Evolutionary conservation across 306 rosid species (phyloP).

Genomic region (Oemleria cerasiformis): DNA sequence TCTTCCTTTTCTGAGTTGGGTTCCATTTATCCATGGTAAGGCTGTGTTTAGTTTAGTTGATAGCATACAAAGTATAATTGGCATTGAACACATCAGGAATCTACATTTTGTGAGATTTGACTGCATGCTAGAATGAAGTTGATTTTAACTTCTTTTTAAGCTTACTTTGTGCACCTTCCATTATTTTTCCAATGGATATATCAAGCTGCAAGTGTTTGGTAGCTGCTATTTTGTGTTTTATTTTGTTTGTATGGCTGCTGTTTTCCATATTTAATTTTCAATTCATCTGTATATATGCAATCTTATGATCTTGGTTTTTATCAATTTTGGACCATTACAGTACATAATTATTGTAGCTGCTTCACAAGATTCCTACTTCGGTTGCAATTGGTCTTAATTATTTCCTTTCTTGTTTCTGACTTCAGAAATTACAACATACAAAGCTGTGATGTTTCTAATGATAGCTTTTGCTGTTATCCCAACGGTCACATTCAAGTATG

Average conservation of each 20-base stretch:
- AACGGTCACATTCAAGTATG: conserved; percentile 74
- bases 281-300: neutral
- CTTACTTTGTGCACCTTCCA: neutral
- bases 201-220: neutral
- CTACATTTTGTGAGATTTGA: conserved; percentile 1
- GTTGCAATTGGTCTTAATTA: neutral
- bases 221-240: neutral
- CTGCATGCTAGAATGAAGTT: neutral
- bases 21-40: conserved; percentile 66
- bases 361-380: neutral
- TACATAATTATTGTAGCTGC: neutral
- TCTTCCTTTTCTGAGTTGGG: conserved; percentile 71
- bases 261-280: neutral
- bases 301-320: neutral
- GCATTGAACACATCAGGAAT: neutral
- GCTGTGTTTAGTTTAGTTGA: conserved; percentile 9
- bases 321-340: neutral
- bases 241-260: neutral
- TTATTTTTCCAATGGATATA: no score
- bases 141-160: neutral
- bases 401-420: conserved; percentile 19
- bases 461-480: conserved; percentile 73
- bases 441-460: conserved; percentile 57
- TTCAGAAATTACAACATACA: conserved; percentile 59
- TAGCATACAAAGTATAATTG: neutral